Conservation (phyloP, 2,329 filamentous ascomycete species). For the Myriangium duriaei region DNA sequence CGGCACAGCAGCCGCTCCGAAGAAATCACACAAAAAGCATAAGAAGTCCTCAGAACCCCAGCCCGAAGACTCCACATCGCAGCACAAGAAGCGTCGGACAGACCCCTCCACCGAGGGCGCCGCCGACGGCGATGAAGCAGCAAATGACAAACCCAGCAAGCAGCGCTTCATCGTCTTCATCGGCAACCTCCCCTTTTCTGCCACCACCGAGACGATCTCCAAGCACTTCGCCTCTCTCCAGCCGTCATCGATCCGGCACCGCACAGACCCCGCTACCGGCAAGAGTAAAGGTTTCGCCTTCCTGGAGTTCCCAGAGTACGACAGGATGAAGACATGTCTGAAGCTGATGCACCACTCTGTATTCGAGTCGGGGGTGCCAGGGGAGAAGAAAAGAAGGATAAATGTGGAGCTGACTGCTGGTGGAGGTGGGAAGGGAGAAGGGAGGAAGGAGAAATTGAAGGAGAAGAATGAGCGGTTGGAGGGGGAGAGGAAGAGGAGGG, state of each 20-base stretch:
- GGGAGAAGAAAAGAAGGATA: slow-evolving; percentile 56
- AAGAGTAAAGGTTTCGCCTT: slow-evolving; percentile 71
- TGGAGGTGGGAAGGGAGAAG: slow-evolving; percentile 63
- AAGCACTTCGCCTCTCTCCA: slow-evolving; percentile 68
- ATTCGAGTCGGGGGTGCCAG: slow-evolving; percentile 42
- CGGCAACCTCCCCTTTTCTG: slow-evolving; percentile 79
- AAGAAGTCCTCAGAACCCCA: slow-evolving; percentile 11
- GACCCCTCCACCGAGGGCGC: slow-evolving; percentile 3
- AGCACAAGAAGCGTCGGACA: slow-evolving; percentile 9
- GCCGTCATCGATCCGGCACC: slow-evolving; percentile 58
- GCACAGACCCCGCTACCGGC: slow-evolving; percentile 52
- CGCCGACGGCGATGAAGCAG: slow-evolving; percentile 8
- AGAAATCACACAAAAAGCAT: slow-evolving; percentile 6
- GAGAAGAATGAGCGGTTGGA: slow-evolving; percentile 78
- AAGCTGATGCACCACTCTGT: slow-evolving; percentile 79
- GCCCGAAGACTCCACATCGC: slow-evolving; percentile 12
- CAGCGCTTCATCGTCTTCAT: slow-evolving; percentile 67
- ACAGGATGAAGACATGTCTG: slow-evolving; percentile 85
- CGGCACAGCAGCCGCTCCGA: slow-evolving; percentile 8
- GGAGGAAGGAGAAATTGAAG: slow-evolving; percentile 63
- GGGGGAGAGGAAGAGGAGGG: slow-evolving; percentile 47
- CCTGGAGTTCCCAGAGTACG: slow-evolving; percentile 75
- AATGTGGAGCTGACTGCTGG: slow-evolving; percentile 91
- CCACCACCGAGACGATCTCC: slow-evolving; percentile 55
- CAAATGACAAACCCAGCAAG: slow-evolving; percentile 26